Evolutionary conservation across 148 eudicot genomes (phyloP), one percentile per base, ranked within the genome.

Genomic region (Linanthus parryae): DNA sequence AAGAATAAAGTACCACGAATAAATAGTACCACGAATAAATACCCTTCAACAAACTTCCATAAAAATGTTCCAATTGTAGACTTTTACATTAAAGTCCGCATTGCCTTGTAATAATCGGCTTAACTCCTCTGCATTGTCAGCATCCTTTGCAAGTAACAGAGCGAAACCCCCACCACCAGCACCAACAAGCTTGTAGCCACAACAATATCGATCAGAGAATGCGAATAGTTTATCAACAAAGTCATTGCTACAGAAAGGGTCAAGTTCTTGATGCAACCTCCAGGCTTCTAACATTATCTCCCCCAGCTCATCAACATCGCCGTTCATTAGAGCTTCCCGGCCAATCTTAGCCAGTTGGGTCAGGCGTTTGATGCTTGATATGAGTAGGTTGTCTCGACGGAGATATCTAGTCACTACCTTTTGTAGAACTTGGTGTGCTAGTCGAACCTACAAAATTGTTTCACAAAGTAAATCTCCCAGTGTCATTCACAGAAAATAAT

Each of bases 161-260:
- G 99, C 99, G 42, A 94, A 94, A 18, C 99, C 99, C 0, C 99
- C 99, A 43, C 96, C 96, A 19, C 99, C 99, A 57, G 99, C 99
- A 48, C 99, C 99, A 46, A 94, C 96, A 15, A 94, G 99, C 71
- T 94, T 94, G 82, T 78, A 84, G 13, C 99, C 99, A 17, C 73
- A 70, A 45, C 99, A 94, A 59, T 72, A 84, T 7, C 65, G 82
- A 16, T 84, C 78, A 7, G 78, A 69, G 54, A 82, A 72, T 30
- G 86, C 77, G 53, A 92, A 92, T 8, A 92, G 74, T 45, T 61
- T 70, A 57, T 92, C 99, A 10, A 94, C 95, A 44, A 68, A 71
- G 59, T 79, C 80, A 29, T 94, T 88, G 66, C 99, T 94, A 61
- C 99, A 94, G 38, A 38, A 78, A 15, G 99, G 99, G 68, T 94